Conservation (phyloP, 139 green algal species). For the Chlorella sp. region DNA sequence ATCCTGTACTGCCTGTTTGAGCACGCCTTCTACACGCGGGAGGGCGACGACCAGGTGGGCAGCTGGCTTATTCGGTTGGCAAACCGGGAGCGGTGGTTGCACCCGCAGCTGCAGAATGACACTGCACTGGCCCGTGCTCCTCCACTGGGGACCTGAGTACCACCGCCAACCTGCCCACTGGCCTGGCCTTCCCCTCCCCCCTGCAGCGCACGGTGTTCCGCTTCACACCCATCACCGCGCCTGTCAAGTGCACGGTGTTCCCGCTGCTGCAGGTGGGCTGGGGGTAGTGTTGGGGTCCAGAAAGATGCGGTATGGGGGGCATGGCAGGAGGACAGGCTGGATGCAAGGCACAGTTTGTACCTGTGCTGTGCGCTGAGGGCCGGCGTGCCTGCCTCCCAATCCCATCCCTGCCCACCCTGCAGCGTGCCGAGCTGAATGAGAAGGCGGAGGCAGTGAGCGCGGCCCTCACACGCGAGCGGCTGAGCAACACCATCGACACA, state of each 20-base stretch:
- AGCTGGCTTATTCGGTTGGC: too few species aligned
- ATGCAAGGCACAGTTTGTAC: too few species aligned
- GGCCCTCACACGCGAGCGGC: constrained; percentile 63
- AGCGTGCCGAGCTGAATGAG: constrained; percentile 75
- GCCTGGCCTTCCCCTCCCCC: too few species aligned
- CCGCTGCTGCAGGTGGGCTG: constrained; percentile 76
- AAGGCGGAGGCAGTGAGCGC: constrained; percentile 61
- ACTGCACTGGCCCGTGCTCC: too few species aligned
- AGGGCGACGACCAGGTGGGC: constrained; percentile 61
- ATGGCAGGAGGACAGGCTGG: too few species aligned
- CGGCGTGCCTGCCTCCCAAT: background rate
- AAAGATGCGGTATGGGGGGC: too few species aligned
- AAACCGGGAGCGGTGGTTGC: too few species aligned
- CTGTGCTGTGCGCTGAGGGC: too few species aligned
- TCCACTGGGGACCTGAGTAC: too few species aligned
- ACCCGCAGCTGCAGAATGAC: too few species aligned
- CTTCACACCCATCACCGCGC: constrained; percentile 94
- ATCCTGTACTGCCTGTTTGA: constrained; percentile 99
- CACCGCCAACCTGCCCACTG: too few species aligned
- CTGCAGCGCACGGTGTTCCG: constrained; percentile 71
- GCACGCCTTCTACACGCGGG: constrained; percentile 94
- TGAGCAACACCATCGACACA: constrained; percentile 94
- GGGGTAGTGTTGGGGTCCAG: too few species aligned
- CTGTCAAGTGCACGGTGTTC: constrained; percentile 97
- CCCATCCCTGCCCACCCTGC: constrained; percentile 41